phyloP scores from a whole-genome alignment of 2,329 filamentous ascomycete species.

The Diaporthe ampelina region DNA sequence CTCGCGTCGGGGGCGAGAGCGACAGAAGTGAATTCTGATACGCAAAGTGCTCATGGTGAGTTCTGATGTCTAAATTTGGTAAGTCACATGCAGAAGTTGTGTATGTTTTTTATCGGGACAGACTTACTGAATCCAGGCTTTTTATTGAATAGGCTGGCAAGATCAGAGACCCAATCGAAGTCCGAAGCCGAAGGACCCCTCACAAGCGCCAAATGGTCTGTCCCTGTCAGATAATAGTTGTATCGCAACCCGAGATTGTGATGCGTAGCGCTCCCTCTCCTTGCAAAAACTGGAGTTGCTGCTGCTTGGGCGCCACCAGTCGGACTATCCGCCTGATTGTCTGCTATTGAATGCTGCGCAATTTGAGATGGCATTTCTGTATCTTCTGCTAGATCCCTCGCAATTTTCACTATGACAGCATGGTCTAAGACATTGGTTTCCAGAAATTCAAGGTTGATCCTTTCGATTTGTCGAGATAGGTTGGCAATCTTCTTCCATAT shows the following conservation, averaged over 20 bases:
- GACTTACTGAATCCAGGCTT: neutral
- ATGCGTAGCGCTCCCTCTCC: no score
- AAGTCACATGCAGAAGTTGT: no score
- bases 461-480: neutral
- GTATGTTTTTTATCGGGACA: no score
- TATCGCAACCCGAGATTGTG: no score
- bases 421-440: neutral
- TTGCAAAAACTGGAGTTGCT: fast-evolving
- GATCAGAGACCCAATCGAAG: no score
- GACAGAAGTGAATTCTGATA: slow-evolving; percentile 1
- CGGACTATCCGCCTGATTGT: fast-evolving
- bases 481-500: neutral
- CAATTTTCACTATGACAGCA: neutral
- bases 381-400: neutral
- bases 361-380: neutral
- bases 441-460: neutral
- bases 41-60: no score
- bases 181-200: no score
- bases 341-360: neutral
- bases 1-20: neutral
- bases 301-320: neutral
- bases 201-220: no score
- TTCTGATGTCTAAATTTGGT: neutral
- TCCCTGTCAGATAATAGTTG: no score
- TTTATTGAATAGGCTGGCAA: no score